These are phyloP conservation scores for Ambrosiella xylebori DNA, from an alignment of 2,329 filamentous ascomycete genomes.

Conservation along the genomic window DNA sequence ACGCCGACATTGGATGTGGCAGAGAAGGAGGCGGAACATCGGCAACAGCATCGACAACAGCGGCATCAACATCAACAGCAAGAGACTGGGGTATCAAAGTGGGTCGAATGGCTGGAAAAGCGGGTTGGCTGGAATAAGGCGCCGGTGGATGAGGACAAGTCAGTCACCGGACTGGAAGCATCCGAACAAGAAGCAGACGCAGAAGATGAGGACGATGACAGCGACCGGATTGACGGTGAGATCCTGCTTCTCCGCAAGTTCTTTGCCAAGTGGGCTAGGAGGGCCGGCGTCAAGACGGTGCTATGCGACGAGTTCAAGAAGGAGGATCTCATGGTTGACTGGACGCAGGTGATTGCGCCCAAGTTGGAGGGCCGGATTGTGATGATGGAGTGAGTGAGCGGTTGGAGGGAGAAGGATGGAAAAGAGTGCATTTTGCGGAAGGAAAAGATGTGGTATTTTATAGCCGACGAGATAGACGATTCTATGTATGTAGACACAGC, in stretches of 20 bases:
- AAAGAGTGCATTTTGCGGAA: no score
- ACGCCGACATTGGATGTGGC: slow-evolving; percentile 13
- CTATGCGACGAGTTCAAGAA: slow-evolving; percentile 39
- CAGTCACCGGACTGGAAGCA: slow-evolving; percentile 12
- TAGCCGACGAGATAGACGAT: background rate
- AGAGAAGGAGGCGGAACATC: slow-evolving; percentile 21
- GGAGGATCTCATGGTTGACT: slow-evolving; percentile 46
- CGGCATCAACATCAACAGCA: slow-evolving; percentile 13
- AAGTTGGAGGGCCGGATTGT: slow-evolving; percentile 59
- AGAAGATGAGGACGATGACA: slow-evolving; percentile 21
- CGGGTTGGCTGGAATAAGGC: slow-evolving; percentile 2
- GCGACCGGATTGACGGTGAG: slow-evolving; percentile 31
- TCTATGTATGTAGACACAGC: background rate
- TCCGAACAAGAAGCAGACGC: slow-evolving; percentile 13
- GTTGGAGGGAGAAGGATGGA: background rate
- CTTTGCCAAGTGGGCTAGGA: slow-evolving; percentile 54
- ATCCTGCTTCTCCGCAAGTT: slow-evolving; percentile 50
- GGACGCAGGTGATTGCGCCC: slow-evolving; percentile 68
- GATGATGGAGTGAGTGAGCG: slow-evolving; percentile 18
- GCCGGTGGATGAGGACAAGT: slow-evolving; percentile 12
- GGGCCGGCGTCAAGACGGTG: slow-evolving; percentile 42
- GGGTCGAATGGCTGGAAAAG: slow-evolving; percentile 11
- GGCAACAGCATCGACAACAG: no score
- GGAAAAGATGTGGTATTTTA: background rate
- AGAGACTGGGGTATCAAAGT: background rate